Percentiles rank a stretch among this genome's conserved stretches.
Conservation (phyloP, 306 rosid genomes). For the Sindora glabra region DNA sequence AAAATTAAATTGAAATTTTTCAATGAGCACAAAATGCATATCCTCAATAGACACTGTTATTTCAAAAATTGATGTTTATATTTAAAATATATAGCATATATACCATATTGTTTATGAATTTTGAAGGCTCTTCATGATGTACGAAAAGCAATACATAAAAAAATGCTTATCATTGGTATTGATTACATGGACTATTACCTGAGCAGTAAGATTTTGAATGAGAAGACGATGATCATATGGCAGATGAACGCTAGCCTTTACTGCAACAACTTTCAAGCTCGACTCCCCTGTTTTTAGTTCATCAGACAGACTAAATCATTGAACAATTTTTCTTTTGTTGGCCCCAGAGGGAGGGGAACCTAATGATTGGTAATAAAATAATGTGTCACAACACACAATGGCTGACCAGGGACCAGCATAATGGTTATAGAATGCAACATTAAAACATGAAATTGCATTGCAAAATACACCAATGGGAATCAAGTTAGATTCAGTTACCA, state of each 20-base stretch:
- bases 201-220: slow-evolving; percentile 84
- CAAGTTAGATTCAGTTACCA: slow-evolving; percentile 43
- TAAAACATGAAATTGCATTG: neutral
- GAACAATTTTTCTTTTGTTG: neutral
- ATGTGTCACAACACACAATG: neutral
- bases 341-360: too few relatives aligned
- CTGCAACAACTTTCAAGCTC: slow-evolving; percentile 62
- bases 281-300: slow-evolving; percentile 61
- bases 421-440: neutral
- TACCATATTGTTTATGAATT: neutral
- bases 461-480: neutral
- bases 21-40: neutral
- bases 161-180: neutral
- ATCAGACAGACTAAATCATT: slow-evolving; percentile 25
- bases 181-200: slow-evolving; percentile 42
- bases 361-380: neutral
- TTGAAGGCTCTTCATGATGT: neutral
- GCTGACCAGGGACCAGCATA: neutral
- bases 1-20: too few relatives aligned
- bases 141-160: neutral
- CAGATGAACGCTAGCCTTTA: slow-evolving; percentile 82
- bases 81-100: neutral
- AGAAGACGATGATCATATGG: slow-evolving; percentile 63
- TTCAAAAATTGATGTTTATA: neutral
- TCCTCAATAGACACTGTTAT: neutral